phyloP scores from a whole-genome alignment of 257 asterid genomes.

The Coffea eugenioides region DNA sequence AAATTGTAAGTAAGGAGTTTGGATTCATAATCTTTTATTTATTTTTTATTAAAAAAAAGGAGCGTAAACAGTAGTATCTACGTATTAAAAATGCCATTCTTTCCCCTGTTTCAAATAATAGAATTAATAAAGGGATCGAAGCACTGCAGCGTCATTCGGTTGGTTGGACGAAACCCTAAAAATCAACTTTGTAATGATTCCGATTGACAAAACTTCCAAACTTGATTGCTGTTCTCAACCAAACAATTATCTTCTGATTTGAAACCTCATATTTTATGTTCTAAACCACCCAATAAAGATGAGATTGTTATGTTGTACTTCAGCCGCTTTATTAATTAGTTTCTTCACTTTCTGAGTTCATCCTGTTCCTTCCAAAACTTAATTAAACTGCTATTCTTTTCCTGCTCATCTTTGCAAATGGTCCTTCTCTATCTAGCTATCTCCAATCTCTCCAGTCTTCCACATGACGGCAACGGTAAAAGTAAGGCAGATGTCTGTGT shows the following conservation, averaged over 20 bases:
- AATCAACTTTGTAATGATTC: conserved; percentile 36
- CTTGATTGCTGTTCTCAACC: conserved; percentile 32
- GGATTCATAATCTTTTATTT: too few relatives aligned
- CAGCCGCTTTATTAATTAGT: background rate
- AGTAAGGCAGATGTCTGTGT: background rate
- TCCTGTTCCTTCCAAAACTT: background rate
- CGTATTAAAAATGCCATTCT: background rate
- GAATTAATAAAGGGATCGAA: too few relatives aligned
- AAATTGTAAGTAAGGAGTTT: too few relatives aligned
- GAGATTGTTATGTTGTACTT: background rate
- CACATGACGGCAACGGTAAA: too few relatives aligned
- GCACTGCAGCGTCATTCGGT: background rate
- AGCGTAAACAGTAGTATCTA: too few relatives aligned
- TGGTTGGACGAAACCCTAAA: conserved; percentile 21
- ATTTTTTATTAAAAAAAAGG: too few relatives aligned
- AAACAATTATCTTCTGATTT: conserved; percentile 14
- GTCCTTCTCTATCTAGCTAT: background rate
- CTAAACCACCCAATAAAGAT: background rate
- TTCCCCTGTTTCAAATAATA: background rate
- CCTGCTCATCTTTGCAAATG: background rate
- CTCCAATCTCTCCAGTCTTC: background rate
- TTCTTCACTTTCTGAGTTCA: background rate
- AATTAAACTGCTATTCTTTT: background rate
- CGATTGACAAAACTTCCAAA: conserved; percentile 22
- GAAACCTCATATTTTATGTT: background rate